These are phyloP conservation scores for Ministeria vibrans DNA, from an alignment of 78 protist genomes.

Conservation along the genomic window DNA sequence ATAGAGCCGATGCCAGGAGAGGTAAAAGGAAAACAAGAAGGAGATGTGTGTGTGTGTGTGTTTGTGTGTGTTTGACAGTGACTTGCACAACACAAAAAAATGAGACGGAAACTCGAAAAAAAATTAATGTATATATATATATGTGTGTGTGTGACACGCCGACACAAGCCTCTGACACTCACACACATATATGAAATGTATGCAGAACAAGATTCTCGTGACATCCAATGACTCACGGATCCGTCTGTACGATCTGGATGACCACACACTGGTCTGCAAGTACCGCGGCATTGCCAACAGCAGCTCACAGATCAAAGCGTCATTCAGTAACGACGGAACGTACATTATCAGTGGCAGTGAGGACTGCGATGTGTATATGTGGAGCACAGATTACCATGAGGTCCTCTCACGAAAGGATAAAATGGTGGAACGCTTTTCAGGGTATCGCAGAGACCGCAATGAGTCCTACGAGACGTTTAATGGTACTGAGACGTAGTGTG, in stretches of 20 bases:
- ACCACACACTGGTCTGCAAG: constrained; percentile 26
- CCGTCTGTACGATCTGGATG: constrained; percentile 43
- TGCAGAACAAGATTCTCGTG: constrained; percentile 23
- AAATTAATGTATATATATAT: too few relatives aligned
- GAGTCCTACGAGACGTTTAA: neutral
- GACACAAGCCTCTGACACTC: neutral
- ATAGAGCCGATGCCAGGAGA: constrained; percentile 5
- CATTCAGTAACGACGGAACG: neutral
- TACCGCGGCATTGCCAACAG: constrained; percentile 22
- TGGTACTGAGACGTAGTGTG: neutral
- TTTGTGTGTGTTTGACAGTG: neutral
- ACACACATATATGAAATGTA: neutral
- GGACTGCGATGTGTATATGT: constrained; percentile 20
- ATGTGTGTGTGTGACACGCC: neutral
- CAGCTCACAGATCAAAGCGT: constrained; percentile 17
- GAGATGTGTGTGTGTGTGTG: neutral
- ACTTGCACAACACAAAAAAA: too few relatives aligned
- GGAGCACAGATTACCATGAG: constrained; percentile 5
- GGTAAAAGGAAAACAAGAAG: neutral
- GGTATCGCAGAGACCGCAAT: neutral
- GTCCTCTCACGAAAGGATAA: neutral
- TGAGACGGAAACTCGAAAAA: neutral
- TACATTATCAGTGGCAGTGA: constrained; percentile 39
- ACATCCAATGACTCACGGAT: constrained; percentile 54
- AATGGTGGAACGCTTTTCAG: neutral